Conservation (phyloP, 306 rosid genomes). For the Ormosia semicastrata region DNA sequence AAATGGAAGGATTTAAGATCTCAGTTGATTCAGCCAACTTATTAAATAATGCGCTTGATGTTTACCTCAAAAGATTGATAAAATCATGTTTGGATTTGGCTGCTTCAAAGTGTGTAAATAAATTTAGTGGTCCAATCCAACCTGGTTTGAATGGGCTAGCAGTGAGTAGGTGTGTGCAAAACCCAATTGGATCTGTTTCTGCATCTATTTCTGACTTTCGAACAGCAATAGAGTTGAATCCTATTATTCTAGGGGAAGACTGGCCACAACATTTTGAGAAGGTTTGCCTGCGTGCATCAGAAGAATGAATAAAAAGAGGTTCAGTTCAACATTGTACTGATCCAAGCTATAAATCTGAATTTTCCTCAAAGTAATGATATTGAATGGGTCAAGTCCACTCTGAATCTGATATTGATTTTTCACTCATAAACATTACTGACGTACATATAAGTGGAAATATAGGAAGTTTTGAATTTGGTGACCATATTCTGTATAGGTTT, state of each 20-base stretch:
- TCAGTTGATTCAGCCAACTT: slow-evolving; percentile 52
- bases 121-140: slow-evolving; percentile 18
- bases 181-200: slow-evolving; percentile 31
- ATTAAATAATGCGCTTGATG: slow-evolving; percentile 58
- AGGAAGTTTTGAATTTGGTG: slow-evolving; percentile 38
- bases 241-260: slow-evolving; percentile 59
- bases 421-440: slow-evolving; percentile 16
- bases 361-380: slow-evolving; percentile 26
- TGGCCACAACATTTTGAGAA: slow-evolving; percentile 61
- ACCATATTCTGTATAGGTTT: slow-evolving; percentile 48
- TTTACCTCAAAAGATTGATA: slow-evolving; percentile 66
- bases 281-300: slow-evolving; percentile 40
- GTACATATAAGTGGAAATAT: slow-evolving; percentile 32
- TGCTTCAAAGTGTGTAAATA: slow-evolving; percentile 39
- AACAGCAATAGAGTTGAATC: slow-evolving; percentile 61
- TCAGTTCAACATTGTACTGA: slow-evolving; percentile 26
- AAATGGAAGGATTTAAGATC: slow-evolving; percentile 48
- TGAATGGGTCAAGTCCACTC: slow-evolving; percentile 22
- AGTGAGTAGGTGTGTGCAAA: slow-evolving; percentile 31
- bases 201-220: slow-evolving; percentile 53
- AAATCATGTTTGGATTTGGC: slow-evolving; percentile 62
- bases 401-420: slow-evolving; percentile 35
- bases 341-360: slow-evolving; percentile 16
- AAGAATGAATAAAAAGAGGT: slow-evolving; percentile 32
- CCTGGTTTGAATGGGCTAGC: slow-evolving; percentile 35